Conservation (phyloP, 352 stramenopile genomes). For the Stramenopiles sp. region DNA sequence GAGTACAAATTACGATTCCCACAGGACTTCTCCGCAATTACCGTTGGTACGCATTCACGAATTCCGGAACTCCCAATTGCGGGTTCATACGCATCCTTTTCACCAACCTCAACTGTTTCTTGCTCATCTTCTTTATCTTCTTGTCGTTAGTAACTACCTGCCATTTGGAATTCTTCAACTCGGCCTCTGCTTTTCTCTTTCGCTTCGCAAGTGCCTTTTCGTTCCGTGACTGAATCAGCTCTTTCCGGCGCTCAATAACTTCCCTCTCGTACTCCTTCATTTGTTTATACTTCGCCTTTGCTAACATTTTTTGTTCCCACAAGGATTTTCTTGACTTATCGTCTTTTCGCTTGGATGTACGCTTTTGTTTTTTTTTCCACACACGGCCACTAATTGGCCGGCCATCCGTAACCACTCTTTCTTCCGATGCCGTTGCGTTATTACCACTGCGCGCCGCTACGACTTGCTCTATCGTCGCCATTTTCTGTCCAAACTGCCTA, state of each 20-base stretch:
- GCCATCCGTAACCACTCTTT: background rate
- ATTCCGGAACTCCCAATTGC: background rate
- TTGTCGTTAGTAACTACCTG: slow-evolving; percentile 7
- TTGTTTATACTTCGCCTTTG: background rate
- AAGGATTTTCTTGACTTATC: background rate
- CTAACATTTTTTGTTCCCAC: slow-evolving; percentile 9
- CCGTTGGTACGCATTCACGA: background rate
- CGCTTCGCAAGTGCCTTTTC: slow-evolving; percentile 6
- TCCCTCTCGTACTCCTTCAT: slow-evolving; percentile 8
- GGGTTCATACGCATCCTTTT: slow-evolving; percentile 11
- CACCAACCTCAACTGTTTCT: background rate
- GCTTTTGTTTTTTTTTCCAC: slow-evolving; percentile 11
- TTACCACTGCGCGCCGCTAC: too few species aligned
- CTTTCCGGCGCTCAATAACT: background rate
- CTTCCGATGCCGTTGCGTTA: background rate
- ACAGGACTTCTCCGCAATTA: background rate
- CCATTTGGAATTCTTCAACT: background rate
- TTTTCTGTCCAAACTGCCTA: too few species aligned
- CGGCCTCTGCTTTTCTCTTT: slow-evolving; percentile 10
- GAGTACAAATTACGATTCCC: too few species aligned
- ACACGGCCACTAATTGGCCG: background rate
- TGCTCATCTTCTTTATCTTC: slow-evolving; percentile 13
- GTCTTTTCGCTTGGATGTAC: background rate
- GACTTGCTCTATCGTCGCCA: too few species aligned
- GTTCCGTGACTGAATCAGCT: background rate